Evolutionary conservation across 139 green algal genomes (phyloP).

Genomic region (Tetratostichococcus sp.): DNA sequence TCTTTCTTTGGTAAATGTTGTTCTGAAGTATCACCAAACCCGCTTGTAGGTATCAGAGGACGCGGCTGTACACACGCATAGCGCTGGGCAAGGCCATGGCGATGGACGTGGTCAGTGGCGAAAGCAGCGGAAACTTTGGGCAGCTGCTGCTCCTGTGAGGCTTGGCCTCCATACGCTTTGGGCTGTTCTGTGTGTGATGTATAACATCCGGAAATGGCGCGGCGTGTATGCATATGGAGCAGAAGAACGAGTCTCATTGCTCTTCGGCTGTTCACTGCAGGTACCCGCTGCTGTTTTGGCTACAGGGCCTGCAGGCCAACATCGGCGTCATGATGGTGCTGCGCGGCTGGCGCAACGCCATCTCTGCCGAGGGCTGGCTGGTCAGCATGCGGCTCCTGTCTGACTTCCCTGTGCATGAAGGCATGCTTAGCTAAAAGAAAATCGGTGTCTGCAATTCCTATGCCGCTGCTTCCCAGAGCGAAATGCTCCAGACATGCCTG

Average conservation of each 20-base stretch:
- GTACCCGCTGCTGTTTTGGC: constrained; percentile 82
- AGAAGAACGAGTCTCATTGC: too few species aligned
- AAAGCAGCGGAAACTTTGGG: constrained; percentile 63
- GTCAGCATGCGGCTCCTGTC: background rate
- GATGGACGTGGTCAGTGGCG: constrained; percentile 88
- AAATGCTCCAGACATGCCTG: too few species aligned
- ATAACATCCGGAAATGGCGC: too few species aligned
- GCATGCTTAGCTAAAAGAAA: too few species aligned
- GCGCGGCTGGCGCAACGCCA: constrained; percentile 43
- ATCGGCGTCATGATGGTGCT: constrained; percentile 68
- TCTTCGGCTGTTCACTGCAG: too few species aligned
- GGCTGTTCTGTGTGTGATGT: background rate
- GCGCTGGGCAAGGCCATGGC: constrained; percentile 81
- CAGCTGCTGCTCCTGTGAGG: constrained; percentile 72
- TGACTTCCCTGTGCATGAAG: too few species aligned
- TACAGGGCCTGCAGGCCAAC: constrained; percentile 57
- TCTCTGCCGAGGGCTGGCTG: constrained; percentile 71
- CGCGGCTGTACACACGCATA: constrained; percentile 92
- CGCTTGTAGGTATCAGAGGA: constrained; percentile 71
- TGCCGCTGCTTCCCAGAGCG: too few species aligned
- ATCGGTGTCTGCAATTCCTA: too few species aligned
- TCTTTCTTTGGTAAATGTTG: too few species aligned
- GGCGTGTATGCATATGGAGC: too few species aligned
- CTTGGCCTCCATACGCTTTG: background rate
- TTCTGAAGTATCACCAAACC: background rate